Evolutionary conservation across 2,329 filamentous ascomycete genomes (phyloP), one percentile per base, ranked within the genome.

Genomic region (Diplodia intermedia): DNA sequence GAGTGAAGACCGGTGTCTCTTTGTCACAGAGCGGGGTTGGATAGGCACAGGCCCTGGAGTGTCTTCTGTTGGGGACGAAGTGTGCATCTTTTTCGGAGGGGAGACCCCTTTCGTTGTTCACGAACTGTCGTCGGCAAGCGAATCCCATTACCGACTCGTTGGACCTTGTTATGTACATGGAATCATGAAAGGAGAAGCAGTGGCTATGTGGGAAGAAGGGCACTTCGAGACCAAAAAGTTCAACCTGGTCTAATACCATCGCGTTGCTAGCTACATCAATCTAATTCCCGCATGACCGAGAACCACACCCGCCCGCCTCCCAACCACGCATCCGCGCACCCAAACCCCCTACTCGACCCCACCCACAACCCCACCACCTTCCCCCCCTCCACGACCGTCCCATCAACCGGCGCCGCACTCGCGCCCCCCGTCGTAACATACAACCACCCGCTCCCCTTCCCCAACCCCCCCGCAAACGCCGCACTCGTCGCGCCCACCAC

Each of bases 341-440:
- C 5, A 7, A 33, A 11, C 33, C 33, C 2, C 33, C 33, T 5
- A 6, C 5, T 9, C 33, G 9, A 26, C 56, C 5, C 36, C 20
- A 47, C 43, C 38, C 15, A 33, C n/a, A 50, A 20, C 38, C 40
- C 56, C 20, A 75, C 69, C 55, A 76, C 65, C 69, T 71, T 75
- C 0, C 72, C 75, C 5, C 73, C 75, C 54, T 70, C 71, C 36
- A 66, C 52, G n/a, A 69, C 66, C 31, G 47, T 66, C n/a, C 74
- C 73, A 54, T 75, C 72, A 4, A 70, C 61, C 11, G 71, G 71
- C 15, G n/a, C 33, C 23, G 54, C 56, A 6, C 72, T 65, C 1
- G 70, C 72, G 15, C 75, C 74, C 43, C 65, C 72, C 15, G 74
- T 74, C 49, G 70, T 69, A 40, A 76, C 60, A 69, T 74, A 77